Base-by-base conservation (phyloP, 2,329 filamentous ascomycete species). In the Beauveria sp. region DNA sequence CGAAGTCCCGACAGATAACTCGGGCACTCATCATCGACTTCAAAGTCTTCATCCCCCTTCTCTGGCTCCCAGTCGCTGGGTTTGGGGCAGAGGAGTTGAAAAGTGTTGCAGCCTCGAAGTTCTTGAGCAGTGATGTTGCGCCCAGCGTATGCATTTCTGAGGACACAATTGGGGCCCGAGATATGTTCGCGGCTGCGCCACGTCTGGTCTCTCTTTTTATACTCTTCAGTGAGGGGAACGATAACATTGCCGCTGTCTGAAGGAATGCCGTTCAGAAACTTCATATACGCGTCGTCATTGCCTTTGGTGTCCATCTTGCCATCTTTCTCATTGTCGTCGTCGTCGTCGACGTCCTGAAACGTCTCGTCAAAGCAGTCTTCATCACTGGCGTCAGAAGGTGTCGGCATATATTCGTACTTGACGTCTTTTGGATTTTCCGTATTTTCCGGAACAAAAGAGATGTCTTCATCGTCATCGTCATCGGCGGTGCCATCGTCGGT, bases 61-160 rank as follows among this genome's bases (percentile, higher is more conserved):
- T 59, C 55, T 2, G 54, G 43, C 3, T 28, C 5, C 69, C 67
- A 71, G 2, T 62, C 16, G 0, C 40, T 7, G 2, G 55, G 14
- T 26, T 70, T 71, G 22, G 50, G 63, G 0, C 69, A 55, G 8
- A 71, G 64, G 18, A 68, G 70, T 37, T 71, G 70, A 0, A 65
- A 30, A 0, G 64, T 68, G 6, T 63, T 66, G n/a, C 69, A 71
- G 14, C 63, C 64, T n/a, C 62, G 62, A 64, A 71, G 68, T 2
- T 65, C 68, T 12, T 70, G 63, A 2, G 51, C 58, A 0, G 68
- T 65, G 8, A 71, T 70, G 6, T 20, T 37, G 8, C 67, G 46
- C 2, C 70, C 70, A 12, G 62, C 63, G 12, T 70, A 71, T 1
- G 61, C 67, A 2, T 30, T 40, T 0, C 4, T 20, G 10, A 61